These are phyloP conservation scores for Penicillium sp. DNA, from an alignment of 2,329 filamentous ascomycete genomes.

Conservation along the genomic window DNA sequence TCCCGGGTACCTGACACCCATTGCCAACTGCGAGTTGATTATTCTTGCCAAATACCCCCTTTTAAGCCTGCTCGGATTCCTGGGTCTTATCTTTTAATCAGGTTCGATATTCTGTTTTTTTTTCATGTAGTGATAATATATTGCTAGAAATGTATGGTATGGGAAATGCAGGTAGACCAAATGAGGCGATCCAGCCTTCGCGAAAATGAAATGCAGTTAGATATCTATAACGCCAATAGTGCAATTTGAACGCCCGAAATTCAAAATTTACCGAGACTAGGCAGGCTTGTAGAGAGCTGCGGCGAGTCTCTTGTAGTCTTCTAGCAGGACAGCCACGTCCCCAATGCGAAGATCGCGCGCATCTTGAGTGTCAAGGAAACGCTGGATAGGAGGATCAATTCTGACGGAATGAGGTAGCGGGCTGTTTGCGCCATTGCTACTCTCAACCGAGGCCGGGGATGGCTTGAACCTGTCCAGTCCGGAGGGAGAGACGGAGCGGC, in stretches of 20 bases:
- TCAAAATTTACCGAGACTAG: slow-evolving; percentile 15
- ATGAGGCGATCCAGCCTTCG: slow-evolving; percentile 11
- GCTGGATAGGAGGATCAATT: slow-evolving; percentile 64
- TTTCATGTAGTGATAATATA: background rate
- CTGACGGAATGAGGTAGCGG: slow-evolving; percentile 17
- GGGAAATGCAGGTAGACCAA: slow-evolving; percentile 8
- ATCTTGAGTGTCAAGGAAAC: slow-evolving; percentile 72
- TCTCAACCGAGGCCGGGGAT: slow-evolving; percentile 22
- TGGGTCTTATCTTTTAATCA: background rate
- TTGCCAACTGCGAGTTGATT: background rate
- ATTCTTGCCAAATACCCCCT: slow-evolving; percentile 20
- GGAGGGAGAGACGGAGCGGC: slow-evolving; percentile 45
- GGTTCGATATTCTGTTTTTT: background rate
- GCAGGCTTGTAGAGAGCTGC: slow-evolving; percentile 59
- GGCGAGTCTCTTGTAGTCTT: slow-evolving; percentile 74
- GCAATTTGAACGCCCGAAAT: background rate
- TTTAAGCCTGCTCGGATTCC: background rate
- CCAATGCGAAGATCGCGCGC: slow-evolving; percentile 70
- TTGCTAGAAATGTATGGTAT: slow-evolving; percentile 17
- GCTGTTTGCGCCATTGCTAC: slow-evolving; percentile 8
- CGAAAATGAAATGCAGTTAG: slow-evolving; percentile 5
- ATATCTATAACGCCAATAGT: slow-evolving; percentile 20
- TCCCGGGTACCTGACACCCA: background rate
- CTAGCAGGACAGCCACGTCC: slow-evolving; percentile 71
- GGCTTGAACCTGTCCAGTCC: slow-evolving; percentile 42